These are phyloP conservation scores for Trypanosomatidae sp. DNA, from an alignment of 208 protist genomes.

Conservation along the genomic window DNA sequence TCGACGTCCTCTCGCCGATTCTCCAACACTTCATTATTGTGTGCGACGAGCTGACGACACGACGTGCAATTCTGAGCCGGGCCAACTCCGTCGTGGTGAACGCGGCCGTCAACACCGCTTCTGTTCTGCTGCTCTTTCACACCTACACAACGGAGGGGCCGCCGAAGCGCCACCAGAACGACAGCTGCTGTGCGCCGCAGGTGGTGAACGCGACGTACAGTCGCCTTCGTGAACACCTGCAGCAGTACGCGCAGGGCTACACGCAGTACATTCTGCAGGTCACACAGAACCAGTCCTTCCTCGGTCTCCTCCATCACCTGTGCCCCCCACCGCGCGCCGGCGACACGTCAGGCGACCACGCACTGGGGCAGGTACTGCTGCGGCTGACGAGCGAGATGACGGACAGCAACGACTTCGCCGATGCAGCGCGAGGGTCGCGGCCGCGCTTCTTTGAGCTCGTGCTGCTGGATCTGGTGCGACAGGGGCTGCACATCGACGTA, in stretches of 20 bases:
- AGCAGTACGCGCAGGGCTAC: constrained; percentile 49
- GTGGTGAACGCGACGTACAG: constrained; percentile 49
- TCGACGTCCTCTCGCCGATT: constrained; percentile 75
- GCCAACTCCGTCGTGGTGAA: constrained; percentile 83
- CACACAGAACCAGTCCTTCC: constrained; percentile 21
- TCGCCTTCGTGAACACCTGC: constrained; percentile 40
- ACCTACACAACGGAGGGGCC: constrained; percentile 33
- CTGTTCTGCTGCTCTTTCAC: constrained; percentile 67
- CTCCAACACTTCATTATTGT: constrained; percentile 88
- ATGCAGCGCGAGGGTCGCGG: constrained; percentile 35
- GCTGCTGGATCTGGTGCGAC: constrained; percentile 66
- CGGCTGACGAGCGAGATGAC: constrained; percentile 42
- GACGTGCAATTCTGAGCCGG: constrained; percentile 65
- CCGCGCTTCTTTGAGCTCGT: constrained; percentile 77
- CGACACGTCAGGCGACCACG: constrained; percentile 31
- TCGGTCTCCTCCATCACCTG: constrained; percentile 36
- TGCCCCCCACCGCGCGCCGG: constrained; percentile 20
- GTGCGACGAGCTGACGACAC: constrained; percentile 52
- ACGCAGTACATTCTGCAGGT: constrained; percentile 36
- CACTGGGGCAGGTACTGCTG: constrained; percentile 58
- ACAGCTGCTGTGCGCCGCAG: constrained; percentile 38
- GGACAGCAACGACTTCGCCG: constrained; percentile 81
- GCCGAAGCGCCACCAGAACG: constrained; percentile 5
- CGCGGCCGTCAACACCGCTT: constrained; percentile 63
- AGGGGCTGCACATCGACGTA: constrained; percentile 71